phyloP scores from a whole-genome alignment of 495 filamentous ascomycete species.

The Hypoxylon lienhwacheense region DNA sequence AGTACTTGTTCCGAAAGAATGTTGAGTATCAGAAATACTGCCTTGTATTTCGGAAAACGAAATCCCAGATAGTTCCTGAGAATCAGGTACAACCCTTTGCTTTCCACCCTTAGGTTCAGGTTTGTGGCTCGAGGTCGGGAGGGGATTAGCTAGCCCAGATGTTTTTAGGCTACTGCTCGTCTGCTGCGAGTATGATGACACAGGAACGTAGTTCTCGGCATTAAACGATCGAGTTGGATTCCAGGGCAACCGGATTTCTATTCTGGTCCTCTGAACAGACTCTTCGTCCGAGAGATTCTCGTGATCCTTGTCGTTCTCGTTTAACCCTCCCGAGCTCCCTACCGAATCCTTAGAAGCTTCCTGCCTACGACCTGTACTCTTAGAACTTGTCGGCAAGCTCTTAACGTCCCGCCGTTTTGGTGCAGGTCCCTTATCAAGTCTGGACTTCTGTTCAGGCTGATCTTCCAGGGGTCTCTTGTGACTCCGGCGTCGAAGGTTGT shows the following conservation, averaged over 20 bases:
- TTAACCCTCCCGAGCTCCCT: not conserved
- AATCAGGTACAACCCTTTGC: slow-evolving; percentile 33
- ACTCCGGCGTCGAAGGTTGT: not conserved
- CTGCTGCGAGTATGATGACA: slow-evolving; percentile 10
- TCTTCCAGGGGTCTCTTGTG: slow-evolving; percentile 6
- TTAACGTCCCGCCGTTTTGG: not conserved
- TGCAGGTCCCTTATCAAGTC: slow-evolving; percentile 1
- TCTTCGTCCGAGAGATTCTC: not conserved
- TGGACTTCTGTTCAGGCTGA: not conserved
- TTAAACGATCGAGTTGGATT: slow-evolving; percentile 8
- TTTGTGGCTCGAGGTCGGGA: not conserved
- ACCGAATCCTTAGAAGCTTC: not conserved
- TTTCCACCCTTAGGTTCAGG: not conserved
- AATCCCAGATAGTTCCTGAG: slow-evolving; percentile 28
- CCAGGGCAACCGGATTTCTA: slow-evolving; percentile 20
- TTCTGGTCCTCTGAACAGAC: not conserved
- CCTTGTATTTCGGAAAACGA: slow-evolving; percentile 14
- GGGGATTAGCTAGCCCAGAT: not conserved
- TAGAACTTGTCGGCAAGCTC: not conserved
- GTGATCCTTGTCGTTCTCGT: not conserved
- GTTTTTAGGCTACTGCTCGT: slow-evolving; percentile 4
- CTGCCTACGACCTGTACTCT: not conserved
- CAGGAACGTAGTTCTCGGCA: slow-evolving; percentile 10
- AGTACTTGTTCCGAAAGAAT: slow-evolving; percentile 14
- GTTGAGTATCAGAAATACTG: slow-evolving; percentile 3